Base-by-base conservation (phyloP, 345 rosid species). In the Aurinia saxatilis region DNA sequence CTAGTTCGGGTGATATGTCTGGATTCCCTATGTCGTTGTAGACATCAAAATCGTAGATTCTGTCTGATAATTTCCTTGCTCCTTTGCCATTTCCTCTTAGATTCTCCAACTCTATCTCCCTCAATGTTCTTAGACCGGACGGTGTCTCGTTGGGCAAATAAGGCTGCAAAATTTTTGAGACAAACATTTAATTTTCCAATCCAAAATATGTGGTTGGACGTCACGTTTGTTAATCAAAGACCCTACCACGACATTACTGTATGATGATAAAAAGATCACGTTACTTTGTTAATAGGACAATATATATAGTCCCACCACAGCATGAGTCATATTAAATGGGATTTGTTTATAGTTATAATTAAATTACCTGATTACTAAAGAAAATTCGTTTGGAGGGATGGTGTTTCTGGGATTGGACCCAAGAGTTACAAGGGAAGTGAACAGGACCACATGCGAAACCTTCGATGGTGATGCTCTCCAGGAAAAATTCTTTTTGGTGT, bases 1-100 rank as follows among this genome's bases (percentile, higher is more conserved):
- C 74, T 19, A 75, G 83, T 9, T 82, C 89, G 7, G 51, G 45
- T 0, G 88, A 84, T 56, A 38, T 83, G 73, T 95, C 99, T 0
- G 99, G 97, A 57, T 90, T 95, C 37, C 99, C 99, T 65, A 95
- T 62, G 71, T 95, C 99, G 67, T 95, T 90, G 66, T 95, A 95
- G 17, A 88, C 75, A 59, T 86, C 91, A 14, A 35, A 95, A 67
- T 90, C 97, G 50, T 95, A 95, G 37, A 88, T 46, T 52, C 96
- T 79, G 71, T 93, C 97, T 0, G 95, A 84, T 67, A 85, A 71
- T 70, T 85, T 93, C 21, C 96, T 78, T 2, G 60, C 95, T 56
- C 96, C 95, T 63, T 73, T 61, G 0, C 91, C 86, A 42, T 79
- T 70, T 3, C 99, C 99, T 64, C 95, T 84, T 0, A 84, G 79